phyloP scores from a whole-genome alignment of 345 rosid genomes.

The Syzygium jambos region DNA sequence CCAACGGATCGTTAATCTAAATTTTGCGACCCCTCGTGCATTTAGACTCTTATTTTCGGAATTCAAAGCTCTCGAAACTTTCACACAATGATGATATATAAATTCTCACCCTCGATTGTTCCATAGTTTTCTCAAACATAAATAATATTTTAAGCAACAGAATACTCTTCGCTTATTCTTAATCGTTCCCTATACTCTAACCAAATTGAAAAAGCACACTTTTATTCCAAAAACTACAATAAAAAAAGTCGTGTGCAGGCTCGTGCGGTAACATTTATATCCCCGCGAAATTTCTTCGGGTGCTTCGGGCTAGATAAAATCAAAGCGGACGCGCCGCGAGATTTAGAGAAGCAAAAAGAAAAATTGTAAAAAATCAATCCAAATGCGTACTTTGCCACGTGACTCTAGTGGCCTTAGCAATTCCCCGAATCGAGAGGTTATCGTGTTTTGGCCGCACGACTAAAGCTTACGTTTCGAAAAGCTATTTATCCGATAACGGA shows the following conservation, averaged over 20 bases:
- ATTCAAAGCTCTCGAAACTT: not conserved
- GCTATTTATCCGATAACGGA: not conserved
- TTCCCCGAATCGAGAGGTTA: not conserved
- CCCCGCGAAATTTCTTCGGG: not conserved
- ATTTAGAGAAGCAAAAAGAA: not conserved
- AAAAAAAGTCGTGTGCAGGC: not conserved
- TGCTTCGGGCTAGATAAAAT: not conserved
- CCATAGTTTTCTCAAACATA: not conserved
- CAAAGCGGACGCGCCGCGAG: not conserved
- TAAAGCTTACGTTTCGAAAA: accelerated
- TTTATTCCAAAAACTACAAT: accelerated
- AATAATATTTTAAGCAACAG: not conserved
- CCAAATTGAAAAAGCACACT: not conserved
- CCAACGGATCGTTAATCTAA: not conserved
- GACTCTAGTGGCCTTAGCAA: not conserved
- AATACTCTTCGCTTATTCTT: not conserved
- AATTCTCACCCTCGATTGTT: not conserved
- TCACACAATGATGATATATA: not conserved
- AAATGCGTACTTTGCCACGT: not conserved
- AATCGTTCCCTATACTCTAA: not conserved
- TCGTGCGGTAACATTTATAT: not conserved
- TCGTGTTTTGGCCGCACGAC: not conserved
- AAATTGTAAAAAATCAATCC: not conserved
- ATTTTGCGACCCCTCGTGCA: not conserved
- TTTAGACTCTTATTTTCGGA: not conserved